Conservation (phyloP, 2,329 filamentous ascomycete species). For the Cercospora zeae-maydis region DNA sequence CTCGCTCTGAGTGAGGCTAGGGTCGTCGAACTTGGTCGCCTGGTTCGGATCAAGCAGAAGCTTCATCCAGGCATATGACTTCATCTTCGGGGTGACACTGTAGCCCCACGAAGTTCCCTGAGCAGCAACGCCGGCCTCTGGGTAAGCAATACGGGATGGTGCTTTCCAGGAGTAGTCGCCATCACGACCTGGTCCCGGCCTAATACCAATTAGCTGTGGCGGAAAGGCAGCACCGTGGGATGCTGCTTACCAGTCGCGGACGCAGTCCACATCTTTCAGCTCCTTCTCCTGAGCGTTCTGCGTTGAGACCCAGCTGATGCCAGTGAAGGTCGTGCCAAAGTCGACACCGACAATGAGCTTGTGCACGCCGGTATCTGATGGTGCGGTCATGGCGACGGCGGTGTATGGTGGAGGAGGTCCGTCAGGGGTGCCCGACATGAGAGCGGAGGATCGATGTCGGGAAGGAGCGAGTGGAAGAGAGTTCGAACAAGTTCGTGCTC, state of each 20-base stretch:
- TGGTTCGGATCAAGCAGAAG: constrained; percentile 10
- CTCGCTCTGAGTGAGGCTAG: constrained; percentile 8
- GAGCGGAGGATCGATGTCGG: too few relatives aligned
- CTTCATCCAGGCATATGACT: constrained; percentile 19
- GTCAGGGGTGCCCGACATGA: background rate
- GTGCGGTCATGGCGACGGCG: background rate
- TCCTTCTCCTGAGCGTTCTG: constrained; percentile 10
- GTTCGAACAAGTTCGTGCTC: too few relatives aligned
- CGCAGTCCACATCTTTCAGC: constrained; percentile 9
- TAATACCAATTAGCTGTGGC: background rate
- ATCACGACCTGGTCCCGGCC: constrained; percentile 7
- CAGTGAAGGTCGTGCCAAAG: constrained; percentile 17
- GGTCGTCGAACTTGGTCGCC: constrained; percentile 12
- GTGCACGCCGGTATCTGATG: background rate
- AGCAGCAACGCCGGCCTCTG: background rate
- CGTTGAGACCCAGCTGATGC: constrained; percentile 16
- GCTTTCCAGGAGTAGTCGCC: constrained; percentile 16
- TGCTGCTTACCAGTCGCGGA: constrained; percentile 10
- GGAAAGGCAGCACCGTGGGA: background rate
- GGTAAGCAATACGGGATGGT: constrained; percentile 15
- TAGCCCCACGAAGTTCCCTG: constrained; percentile 4
- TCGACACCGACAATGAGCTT: constrained; percentile 16
- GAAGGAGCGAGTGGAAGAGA: too few relatives aligned
- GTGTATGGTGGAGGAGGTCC: background rate
- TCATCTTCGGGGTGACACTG: constrained; percentile 5